phyloP scores from a whole-genome alignment of 2,329 filamentous ascomycete genomes.

The Magnaporthiopsis incrustans region DNA sequence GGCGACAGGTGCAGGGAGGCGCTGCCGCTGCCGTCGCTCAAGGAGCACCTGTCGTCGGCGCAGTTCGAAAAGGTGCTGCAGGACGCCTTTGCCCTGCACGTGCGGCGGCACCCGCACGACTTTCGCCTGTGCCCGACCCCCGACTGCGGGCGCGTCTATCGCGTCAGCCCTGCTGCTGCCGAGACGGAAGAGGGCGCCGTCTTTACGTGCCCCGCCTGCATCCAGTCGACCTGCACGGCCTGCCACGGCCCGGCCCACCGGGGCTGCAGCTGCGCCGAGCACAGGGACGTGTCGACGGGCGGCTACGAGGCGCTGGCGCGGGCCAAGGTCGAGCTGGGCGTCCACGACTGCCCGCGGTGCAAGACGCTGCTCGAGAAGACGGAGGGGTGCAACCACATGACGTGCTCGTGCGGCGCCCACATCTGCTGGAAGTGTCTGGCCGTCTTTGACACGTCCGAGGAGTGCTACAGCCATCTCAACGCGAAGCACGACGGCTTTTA shows the following conservation, averaged over 20 bases:
- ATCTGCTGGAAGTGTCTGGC: constrained; percentile 9
- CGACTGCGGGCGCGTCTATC: constrained; percentile 35
- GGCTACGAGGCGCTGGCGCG: constrained; percentile 7
- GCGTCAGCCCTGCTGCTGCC: constrained; percentile 12
- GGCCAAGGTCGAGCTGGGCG: constrained; percentile 8
- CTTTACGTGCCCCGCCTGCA: constrained; percentile 29
- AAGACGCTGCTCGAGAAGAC: constrained; percentile 5
- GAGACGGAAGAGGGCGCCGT: background rate
- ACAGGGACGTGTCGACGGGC: constrained; percentile 3
- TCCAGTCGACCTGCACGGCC: constrained; percentile 23
- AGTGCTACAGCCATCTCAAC: constrained; percentile 1
- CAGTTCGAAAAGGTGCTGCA: constrained; percentile 29
- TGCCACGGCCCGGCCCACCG: constrained; percentile 26
- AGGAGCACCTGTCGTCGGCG: constrained; percentile 21
- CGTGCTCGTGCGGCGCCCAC: constrained; percentile 5
- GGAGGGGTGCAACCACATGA: constrained; percentile 9
- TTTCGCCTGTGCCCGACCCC: constrained; percentile 34
- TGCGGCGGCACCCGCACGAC: constrained; percentile 21
- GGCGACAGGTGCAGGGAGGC: constrained; percentile 16
- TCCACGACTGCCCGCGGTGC: constrained; percentile 11
- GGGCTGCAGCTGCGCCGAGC: constrained; percentile 10
- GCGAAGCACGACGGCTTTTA: background rate
- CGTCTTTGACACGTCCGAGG: background rate
- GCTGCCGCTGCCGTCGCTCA: constrained; percentile 20
- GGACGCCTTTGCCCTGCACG: constrained; percentile 26